These are phyloP conservation scores for Podaxis pistillaris DNA, from an alignment of 768 basidiomycete species.

Conservation along the genomic window DNA sequence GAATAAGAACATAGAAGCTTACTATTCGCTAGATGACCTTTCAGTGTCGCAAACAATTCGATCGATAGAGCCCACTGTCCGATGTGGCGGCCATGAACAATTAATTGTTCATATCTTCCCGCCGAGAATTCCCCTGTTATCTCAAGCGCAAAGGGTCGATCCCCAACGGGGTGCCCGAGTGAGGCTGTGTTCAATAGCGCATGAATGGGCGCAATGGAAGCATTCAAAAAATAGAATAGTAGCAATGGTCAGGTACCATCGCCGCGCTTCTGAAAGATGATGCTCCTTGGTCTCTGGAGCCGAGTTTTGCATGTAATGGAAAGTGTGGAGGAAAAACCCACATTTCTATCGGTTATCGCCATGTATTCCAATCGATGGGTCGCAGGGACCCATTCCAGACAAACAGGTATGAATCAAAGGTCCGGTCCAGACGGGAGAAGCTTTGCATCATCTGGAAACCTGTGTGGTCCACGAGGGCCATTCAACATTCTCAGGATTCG, in stretches of 20 bases:
- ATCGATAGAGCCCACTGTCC: not conserved
- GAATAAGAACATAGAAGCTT: not conserved
- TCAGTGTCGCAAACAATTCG: not conserved
- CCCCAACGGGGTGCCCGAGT: not conserved
- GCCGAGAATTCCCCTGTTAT: not conserved
- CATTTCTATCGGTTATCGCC: not conserved
- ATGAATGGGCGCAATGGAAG: conserved; percentile 5
- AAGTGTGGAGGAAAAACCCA: not conserved
- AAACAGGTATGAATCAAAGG: not conserved
- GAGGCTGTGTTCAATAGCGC: conserved; percentile 5
- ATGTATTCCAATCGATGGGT: not conserved
- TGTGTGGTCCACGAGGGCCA: not conserved
- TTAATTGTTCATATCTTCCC: not conserved
- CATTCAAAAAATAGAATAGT: not conserved
- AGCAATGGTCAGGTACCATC: not conserved
- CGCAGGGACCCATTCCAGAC: not conserved
- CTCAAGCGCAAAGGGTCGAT: not conserved
- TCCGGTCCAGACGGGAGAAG: conserved; percentile 6
- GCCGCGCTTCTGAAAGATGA: not conserved
- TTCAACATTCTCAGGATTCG: not conserved
- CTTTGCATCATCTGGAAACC: not conserved
- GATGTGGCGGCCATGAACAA: not conserved
- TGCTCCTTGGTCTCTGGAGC: not conserved
- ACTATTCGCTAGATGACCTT: not conserved
- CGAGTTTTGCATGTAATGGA: not conserved